These are phyloP conservation scores for Fusarium xylarioides DNA, from an alignment of 2,329 filamentous ascomycete genomes.

Conservation along the genomic window DNA sequence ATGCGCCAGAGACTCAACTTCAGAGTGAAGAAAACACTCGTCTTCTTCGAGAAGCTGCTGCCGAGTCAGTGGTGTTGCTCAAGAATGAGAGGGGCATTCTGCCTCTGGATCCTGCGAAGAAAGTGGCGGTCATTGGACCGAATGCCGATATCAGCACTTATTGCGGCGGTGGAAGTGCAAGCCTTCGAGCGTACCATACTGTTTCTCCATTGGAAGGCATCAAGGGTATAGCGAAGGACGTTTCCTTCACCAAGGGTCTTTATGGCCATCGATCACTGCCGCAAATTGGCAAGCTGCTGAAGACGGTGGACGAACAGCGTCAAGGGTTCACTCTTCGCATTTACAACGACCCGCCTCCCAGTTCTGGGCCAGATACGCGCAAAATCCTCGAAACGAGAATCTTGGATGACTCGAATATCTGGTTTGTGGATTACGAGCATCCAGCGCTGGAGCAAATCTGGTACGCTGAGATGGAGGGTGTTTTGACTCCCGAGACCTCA, in stretches of 20 bases:
- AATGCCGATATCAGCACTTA: not conserved
- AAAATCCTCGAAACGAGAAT: not conserved
- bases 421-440: not conserved
- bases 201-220: not conserved
- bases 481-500: not conserved
- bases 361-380: not conserved
- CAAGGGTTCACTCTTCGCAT: not conserved
- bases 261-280: not conserved
- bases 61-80: not conserved
- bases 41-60: not conserved
- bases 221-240: not conserved
- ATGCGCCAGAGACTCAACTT: not conserved
- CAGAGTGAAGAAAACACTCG: fast-evolving
- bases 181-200: not conserved
- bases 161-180: not conserved
- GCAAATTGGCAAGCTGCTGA: not conserved
- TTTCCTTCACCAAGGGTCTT: fast-evolving
- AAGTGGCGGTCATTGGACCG: not conserved
- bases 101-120: not conserved
- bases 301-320: not conserved
- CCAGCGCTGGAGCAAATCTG: not conserved
- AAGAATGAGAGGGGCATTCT: not conserved
- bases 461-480: not conserved
- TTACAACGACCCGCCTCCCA: not conserved
- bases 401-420: not conserved